A percentile compares a stretch with the other conserved stretches of the same genome.
phyloP scores from a whole-genome alignment of 192 early-diverging fungal species.

The Linnemannia exigua region DNA sequence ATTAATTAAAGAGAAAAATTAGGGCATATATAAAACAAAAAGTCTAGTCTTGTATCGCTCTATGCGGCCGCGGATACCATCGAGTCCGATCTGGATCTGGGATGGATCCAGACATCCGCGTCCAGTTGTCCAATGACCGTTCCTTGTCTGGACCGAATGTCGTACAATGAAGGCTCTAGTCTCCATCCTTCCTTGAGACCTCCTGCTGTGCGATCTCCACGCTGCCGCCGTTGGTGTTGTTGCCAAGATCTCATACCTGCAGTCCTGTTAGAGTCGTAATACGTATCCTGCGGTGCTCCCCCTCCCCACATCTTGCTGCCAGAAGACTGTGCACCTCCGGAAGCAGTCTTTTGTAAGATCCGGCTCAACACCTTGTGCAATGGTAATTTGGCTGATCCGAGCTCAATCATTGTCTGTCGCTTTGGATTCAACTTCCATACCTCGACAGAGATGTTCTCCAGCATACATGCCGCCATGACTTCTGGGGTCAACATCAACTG shows the following conservation, averaged over 20 bases:
- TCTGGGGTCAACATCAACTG: slow-evolving; percentile 44
- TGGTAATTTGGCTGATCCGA: slow-evolving; percentile 45
- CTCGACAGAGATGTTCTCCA: slow-evolving; percentile 54
- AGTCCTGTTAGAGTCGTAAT: neutral
- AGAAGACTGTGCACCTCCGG: neutral
- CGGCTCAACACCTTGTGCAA: slow-evolving; percentile 42
- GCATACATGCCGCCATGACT: slow-evolving; percentile 51
- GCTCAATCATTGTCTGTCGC: slow-evolving; percentile 50
- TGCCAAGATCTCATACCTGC: neutral
- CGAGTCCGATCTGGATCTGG: slow-evolving; percentile 45
- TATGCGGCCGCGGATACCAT: slow-evolving; percentile 52
- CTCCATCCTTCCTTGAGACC: slow-evolving; percentile 38
- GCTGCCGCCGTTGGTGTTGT: neutral
- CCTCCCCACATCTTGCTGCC: neutral
- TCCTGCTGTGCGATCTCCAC: neutral
- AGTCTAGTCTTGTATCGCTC: neutral
- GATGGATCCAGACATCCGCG: slow-evolving; percentile 51
- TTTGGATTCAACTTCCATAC: slow-evolving; percentile 54
- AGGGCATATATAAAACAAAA: no score
- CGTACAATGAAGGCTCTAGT: slow-evolving; percentile 41
- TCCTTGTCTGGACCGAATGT: slow-evolving; percentile 42
- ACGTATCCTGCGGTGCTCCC: neutral
- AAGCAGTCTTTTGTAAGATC: slow-evolving; percentile 40
- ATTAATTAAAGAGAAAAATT: no score
- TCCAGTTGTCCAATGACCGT: slow-evolving; percentile 49